Percentiles rank a stretch among this genome's conserved stretches.
Conservation (phyloP, 805 yeast genomes). For the Wickerhamiella vanderwaltii region DNA sequence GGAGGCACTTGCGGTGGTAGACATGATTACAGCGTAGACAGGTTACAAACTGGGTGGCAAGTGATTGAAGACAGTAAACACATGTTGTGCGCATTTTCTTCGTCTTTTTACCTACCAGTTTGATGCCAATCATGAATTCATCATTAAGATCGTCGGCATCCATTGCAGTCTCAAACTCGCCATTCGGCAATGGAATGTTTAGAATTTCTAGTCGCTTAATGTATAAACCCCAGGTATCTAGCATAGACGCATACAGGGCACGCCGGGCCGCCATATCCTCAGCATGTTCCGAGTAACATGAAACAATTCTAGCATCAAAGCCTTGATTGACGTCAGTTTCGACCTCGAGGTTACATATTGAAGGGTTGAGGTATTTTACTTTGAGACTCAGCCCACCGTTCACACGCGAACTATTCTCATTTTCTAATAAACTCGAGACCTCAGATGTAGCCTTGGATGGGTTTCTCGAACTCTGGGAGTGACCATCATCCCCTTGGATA, state of each 20-base stretch:
- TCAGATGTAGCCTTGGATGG: background rate
- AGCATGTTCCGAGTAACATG: background rate
- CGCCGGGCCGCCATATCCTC: slow-evolving; percentile 25
- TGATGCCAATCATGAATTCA: slow-evolving; percentile 9
- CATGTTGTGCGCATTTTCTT: slow-evolving; percentile 35
- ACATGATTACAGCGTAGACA: slow-evolving; percentile 72
- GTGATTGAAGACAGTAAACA: slow-evolving; percentile 50
- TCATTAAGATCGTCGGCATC: background rate
- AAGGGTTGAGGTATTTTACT: slow-evolving; percentile 1
- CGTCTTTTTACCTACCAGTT: slow-evolving; percentile 11
- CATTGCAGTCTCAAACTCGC: slow-evolving; percentile 1
- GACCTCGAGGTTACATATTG: background rate
- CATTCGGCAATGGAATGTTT: slow-evolving; percentile 28
- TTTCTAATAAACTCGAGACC: slow-evolving; percentile 1
- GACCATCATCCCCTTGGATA: background rate
- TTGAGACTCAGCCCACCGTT: background rate
- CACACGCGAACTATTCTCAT: too few relatives aligned
- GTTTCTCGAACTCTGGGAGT: background rate
- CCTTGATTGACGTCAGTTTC: background rate
- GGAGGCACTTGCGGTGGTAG: slow-evolving; percentile 66
- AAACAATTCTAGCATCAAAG: background rate
- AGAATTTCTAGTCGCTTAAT: slow-evolving; percentile 66
- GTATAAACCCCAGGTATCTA: slow-evolving; percentile 75
- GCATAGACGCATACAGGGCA: slow-evolving; percentile 61
- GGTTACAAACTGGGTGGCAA: slow-evolving; percentile 46